phyloP scores from a whole-genome alignment of 106 monocot genomes.

The Dioscorea dumetorum region DNA sequence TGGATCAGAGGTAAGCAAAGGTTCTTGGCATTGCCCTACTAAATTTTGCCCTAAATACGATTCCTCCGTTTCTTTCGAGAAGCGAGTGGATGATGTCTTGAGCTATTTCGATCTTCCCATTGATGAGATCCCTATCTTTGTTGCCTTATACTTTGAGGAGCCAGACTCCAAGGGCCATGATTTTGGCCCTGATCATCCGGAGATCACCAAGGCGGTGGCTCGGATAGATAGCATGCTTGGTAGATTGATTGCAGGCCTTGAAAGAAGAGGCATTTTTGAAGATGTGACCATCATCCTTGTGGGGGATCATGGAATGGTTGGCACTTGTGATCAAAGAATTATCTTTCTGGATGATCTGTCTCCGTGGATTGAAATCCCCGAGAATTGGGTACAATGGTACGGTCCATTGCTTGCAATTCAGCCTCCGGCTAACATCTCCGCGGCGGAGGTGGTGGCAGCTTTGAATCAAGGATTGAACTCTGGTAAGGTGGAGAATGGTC shows the following conservation, averaged over 20 bases:
- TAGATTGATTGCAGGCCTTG: slow-evolving; percentile 44
- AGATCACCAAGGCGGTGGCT: slow-evolving; percentile 33
- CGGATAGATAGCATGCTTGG: slow-evolving; percentile 38
- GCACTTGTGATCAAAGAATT: slow-evolving; percentile 37
- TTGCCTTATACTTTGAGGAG: slow-evolving; percentile 43
- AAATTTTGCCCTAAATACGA: slow-evolving; percentile 38
- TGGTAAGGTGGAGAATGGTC: slow-evolving; percentile 34
- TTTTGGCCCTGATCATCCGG: slow-evolving; percentile 47
- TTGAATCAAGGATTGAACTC: slow-evolving; percentile 51
- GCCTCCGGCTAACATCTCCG: slow-evolving; percentile 13
- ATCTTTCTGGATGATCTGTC: slow-evolving; percentile 50
- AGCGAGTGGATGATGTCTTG: slow-evolving; percentile 40
- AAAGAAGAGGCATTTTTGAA: slow-evolving; percentile 43
- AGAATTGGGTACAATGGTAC: slow-evolving; percentile 25
- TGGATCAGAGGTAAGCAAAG: slow-evolving; percentile 55
- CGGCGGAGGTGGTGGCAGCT: slow-evolving; percentile 29
- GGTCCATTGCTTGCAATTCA: slow-evolving; percentile 28
- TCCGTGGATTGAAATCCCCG: slow-evolving; percentile 31
- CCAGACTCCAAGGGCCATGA: slow-evolving; percentile 45
- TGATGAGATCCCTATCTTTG: slow-evolving; percentile 33
- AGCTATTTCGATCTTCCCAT: slow-evolving; percentile 43
- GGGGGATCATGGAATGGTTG: slow-evolving; percentile 70
- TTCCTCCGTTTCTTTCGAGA: slow-evolving; percentile 36
- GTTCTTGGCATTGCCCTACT: slow-evolving; percentile 40
- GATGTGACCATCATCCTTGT: slow-evolving; percentile 47